phyloP scores from a whole-genome alignment of 192 early-diverging fungal genomes.

The Geranomyces variabilis region DNA sequence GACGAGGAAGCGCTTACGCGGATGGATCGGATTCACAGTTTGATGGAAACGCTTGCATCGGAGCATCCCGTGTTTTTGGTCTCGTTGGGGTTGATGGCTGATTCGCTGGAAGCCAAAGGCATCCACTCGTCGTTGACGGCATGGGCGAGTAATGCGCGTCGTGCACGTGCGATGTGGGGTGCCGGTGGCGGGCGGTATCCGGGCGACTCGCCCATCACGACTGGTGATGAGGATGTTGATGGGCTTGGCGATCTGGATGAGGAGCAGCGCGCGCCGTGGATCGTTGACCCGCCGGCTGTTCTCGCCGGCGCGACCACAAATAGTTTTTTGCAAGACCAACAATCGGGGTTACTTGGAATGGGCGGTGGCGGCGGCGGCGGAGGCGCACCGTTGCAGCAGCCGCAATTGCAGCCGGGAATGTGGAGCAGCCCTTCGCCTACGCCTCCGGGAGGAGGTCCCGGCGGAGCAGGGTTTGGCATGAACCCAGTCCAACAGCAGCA shows the following conservation, averaged over 20 bases:
- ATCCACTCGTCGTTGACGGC: slow-evolving; percentile 6
- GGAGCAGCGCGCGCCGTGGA: not conserved
- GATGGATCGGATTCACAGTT: slow-evolving; percentile 21
- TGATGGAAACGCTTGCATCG: slow-evolving; percentile 16
- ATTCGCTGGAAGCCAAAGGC: slow-evolving; percentile 22
- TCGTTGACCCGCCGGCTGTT: not conserved
- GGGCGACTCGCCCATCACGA: not conserved
- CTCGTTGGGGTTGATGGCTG: slow-evolving; percentile 18
- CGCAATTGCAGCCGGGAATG: not conserved
- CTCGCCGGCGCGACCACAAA: not conserved
- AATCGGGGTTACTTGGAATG: not conserved
- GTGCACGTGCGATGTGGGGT: not conserved
- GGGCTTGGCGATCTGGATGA: not conserved
- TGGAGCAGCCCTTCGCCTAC: slow-evolving; percentile 6
- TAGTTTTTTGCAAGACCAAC: too few relatives aligned
- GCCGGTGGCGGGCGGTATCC: not conserved
- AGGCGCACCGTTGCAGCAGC: not conserved
- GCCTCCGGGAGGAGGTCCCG: not conserved
- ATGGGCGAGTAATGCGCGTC: slow-evolving; percentile 12
- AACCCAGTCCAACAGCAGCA: not conserved
- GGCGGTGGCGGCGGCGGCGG: not conserved
- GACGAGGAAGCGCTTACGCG: slow-evolving; percentile 9
- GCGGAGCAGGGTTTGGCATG: too few relatives aligned
- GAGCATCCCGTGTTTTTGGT: not conserved
- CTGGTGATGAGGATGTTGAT: not conserved